phyloP scores from a whole-genome alignment of 2,329 filamentous ascomycete genomes.

The Ophiostoma ips region DNA sequence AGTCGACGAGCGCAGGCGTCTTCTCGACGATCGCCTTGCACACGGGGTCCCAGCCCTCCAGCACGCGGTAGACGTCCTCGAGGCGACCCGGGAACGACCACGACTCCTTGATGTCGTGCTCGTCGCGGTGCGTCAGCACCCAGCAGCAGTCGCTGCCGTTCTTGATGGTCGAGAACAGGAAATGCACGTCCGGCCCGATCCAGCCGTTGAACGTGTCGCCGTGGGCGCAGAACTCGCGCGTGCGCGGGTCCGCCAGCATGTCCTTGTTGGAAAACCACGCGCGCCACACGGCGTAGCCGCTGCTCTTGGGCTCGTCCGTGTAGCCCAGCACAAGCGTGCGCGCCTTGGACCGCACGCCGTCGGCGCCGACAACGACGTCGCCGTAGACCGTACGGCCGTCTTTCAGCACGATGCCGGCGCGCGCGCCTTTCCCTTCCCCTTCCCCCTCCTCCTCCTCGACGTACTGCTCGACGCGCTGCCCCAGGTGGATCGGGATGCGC shows the following conservation, averaged over 20 bases:
- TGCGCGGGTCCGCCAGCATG: slow-evolving; percentile 36
- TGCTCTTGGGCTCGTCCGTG: slow-evolving; percentile 36
- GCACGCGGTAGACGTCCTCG: slow-evolving; percentile 34
- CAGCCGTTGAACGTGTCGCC: slow-evolving; percentile 46
- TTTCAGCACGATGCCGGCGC: slow-evolving; percentile 30
- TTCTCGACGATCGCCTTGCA: slow-evolving; percentile 34
- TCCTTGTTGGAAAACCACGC: slow-evolving; percentile 39
- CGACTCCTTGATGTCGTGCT: slow-evolving; percentile 39
- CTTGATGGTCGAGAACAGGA: slow-evolving; percentile 43
- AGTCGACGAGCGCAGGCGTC: slow-evolving; percentile 32
- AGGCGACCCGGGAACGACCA: slow-evolving; percentile 40
- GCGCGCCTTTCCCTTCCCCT: too few relatives aligned
- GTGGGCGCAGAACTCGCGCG: slow-evolving; percentile 38
- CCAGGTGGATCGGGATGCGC: slow-evolving; percentile 40
- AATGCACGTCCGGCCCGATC: slow-evolving; percentile 43
- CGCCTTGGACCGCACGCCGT: slow-evolving; percentile 40
- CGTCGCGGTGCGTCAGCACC: slow-evolving; percentile 42
- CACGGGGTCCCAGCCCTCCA: slow-evolving; percentile 37
- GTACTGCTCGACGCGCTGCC: slow-evolving; percentile 36
- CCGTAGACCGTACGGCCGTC: slow-evolving; percentile 17
- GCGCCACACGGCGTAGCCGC: slow-evolving; percentile 37
- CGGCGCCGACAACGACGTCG: slow-evolving; percentile 39
- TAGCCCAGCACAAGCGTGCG: slow-evolving; percentile 36
- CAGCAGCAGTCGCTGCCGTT: slow-evolving; percentile 41
- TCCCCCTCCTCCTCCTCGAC: too few relatives aligned